Evolutionary conservation across 768 basidiomycete genomes (phyloP).

Genomic region (Trametes villosa): DNA sequence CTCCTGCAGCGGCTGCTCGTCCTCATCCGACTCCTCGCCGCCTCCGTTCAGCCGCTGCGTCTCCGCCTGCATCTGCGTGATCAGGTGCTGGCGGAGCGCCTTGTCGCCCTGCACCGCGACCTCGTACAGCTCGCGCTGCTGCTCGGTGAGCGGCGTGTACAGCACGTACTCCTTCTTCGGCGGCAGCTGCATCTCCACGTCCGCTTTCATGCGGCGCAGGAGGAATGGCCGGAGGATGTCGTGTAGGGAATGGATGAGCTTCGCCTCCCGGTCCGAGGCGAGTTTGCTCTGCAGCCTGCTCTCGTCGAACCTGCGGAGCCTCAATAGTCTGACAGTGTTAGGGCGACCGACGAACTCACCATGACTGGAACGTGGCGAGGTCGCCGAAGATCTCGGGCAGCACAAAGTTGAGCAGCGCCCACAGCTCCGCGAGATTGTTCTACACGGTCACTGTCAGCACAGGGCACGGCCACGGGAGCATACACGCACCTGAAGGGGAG

Average conservation of each 20-base stretch:
- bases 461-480: background rate
- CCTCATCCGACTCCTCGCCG: conserved; percentile 30
- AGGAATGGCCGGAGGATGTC: conserved; percentile 95
- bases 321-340: too few relatives aligned
- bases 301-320: conserved; percentile 80
- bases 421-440: conserved; percentile 95
- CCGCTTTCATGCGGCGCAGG: conserved; percentile 86
- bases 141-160: conserved; percentile 83
- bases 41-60: conserved; percentile 39
- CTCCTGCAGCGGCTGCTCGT: conserved; percentile 34
- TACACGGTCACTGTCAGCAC: conserved; percentile 38
- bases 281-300: conserved; percentile 63
- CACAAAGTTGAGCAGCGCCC: conserved; percentile 95
- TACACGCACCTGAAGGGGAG: conserved; percentile 83
- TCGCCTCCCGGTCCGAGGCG: conserved; percentile 58
- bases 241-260: conserved; percentile 81
- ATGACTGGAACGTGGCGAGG: conserved; percentile 87
- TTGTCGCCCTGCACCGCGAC: conserved; percentile 66
- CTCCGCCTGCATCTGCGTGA: conserved; percentile 30
- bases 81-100: conserved; percentile 60
- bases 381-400: conserved; percentile 93
- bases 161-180: conserved; percentile 95
- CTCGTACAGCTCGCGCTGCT: conserved; percentile 85
- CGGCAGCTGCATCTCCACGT: conserved; percentile 79
- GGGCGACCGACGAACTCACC: conserved; percentile 48